These are phyloP conservation scores for Diphasiastrum complanatum DNA, from an alignment of 83 land plant species.

Conservation along the genomic window DNA sequence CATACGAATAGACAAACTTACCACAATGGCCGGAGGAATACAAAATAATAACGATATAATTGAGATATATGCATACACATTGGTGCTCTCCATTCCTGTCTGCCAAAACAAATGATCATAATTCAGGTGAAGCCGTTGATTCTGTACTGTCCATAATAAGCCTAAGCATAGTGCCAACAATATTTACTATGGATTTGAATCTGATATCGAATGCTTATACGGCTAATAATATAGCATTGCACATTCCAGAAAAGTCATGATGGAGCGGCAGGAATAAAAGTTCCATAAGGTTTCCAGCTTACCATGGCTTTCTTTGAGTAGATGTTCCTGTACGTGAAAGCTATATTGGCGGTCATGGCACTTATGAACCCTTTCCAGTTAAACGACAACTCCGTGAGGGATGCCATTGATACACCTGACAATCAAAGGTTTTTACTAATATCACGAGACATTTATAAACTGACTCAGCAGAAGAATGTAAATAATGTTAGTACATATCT, in stretches of 20 bases:
- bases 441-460: constrained; percentile 1
- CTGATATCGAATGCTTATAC: too few species aligned
- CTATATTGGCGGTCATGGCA: constrained; percentile 91
- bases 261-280: background rate
- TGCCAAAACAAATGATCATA: constrained; percentile 30
- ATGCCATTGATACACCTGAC: constrained; percentile 96
- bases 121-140: background rate
- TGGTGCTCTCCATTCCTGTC: constrained; percentile 99
- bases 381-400: constrained; percentile 86
- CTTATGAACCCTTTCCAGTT: constrained; percentile 88
- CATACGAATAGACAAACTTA: too few species aligned
- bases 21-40: constrained; percentile 86
- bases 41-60: constrained; percentile 87
- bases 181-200: background rate
- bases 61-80: constrained; percentile 92
- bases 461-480: background rate
- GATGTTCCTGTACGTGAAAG: constrained; percentile 88
- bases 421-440: background rate
- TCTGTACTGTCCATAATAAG: background rate
- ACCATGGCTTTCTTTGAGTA: constrained; percentile 99
- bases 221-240: too few species aligned
- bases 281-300: constrained; percentile 8
- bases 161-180: background rate
- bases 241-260: too few species aligned
- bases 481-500: background rate